These are phyloP conservation scores for Ramularia endophylla DNA, from an alignment of 2,329 filamentous ascomycete genomes.

Conservation along the genomic window DNA sequence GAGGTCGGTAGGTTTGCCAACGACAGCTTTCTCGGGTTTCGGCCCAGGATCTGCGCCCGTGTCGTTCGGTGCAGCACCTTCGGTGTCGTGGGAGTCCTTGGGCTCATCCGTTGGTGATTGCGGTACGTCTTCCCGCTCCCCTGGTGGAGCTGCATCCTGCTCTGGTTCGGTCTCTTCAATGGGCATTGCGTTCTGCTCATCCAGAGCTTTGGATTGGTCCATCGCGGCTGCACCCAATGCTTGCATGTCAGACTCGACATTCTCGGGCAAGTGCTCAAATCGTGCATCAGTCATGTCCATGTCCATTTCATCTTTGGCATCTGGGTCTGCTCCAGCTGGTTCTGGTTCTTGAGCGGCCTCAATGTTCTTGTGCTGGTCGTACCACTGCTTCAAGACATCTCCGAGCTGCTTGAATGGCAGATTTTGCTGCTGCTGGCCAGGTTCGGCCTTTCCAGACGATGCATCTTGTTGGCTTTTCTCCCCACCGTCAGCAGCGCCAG, in stretches of 20 bases:
- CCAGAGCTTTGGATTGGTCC: conserved; percentile 78
- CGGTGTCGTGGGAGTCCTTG: conserved; percentile 34
- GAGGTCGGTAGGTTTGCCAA: conserved; percentile 41
- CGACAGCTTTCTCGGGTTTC: conserved; percentile 34
- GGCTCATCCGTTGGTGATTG: conserved; percentile 33
- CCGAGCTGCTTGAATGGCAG: conserved; percentile 92
- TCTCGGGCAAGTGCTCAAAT: conserved; percentile 87
- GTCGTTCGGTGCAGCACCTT: conserved; percentile 8
- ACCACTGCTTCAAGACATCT: conserved; percentile 88
- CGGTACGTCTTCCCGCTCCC: conserved; percentile 23
- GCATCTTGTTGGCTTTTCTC: conserved; percentile 15
- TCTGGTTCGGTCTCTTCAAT: conserved; percentile 44
- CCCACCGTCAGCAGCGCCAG: conserved; percentile 19
- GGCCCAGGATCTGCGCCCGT: conserved; percentile 12
- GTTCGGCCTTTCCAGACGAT: conserved; percentile 14
- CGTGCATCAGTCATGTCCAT: conserved; percentile 75
- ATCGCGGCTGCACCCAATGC: conserved; percentile 83
- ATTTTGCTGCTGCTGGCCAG: conserved; percentile 24
- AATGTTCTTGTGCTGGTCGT: conserved; percentile 82
- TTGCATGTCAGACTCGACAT: conserved; percentile 78
- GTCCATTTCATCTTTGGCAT: conserved; percentile 55
- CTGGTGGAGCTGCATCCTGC: conserved; percentile 28
- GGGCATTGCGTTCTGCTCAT: conserved; percentile 84
- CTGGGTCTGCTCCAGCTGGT: conserved; percentile 45
- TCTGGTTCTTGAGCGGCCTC: conserved; percentile 47